Percentiles rank a stretch among this genome's conserved stretches.
Conservation (phyloP, 192 early-diverging fungal species). For the Backusella liffmaniae region DNA sequence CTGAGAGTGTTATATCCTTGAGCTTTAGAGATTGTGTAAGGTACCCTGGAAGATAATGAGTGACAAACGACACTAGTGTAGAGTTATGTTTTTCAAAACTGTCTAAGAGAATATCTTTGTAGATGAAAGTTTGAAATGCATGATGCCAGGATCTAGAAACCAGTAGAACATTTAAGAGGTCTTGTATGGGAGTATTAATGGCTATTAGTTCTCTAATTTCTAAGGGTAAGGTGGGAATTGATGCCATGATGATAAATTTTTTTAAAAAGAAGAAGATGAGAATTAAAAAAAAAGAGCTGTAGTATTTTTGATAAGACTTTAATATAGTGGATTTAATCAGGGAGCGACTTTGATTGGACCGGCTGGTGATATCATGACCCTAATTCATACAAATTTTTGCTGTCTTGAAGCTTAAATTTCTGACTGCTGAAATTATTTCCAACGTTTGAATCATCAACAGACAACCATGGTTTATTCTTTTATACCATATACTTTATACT, state of each 20-base stretch:
- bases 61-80: neutral
- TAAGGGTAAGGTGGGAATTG: neutral
- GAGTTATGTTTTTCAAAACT: neutral
- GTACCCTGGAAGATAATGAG: neutral
- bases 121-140: neutral
- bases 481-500: neutral
- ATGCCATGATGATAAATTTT: neutral
- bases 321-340: neutral
- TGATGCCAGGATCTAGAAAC: constrained; percentile 2
- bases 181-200: neutral
- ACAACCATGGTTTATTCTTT: neutral
- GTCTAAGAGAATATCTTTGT: neutral
- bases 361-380: neutral
- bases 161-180: neutral
- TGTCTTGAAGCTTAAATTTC: constrained; percentile 1
- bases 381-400: constrained; percentile 1
- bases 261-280: neutral
- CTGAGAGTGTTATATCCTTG: neutral
- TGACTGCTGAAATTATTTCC: constrained; percentile 5
- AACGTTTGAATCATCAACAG: neutral
- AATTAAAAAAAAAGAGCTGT: neutral
- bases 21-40: neutral
- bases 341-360: neutral
- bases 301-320: neutral
- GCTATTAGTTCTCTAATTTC: constrained; percentile 7